phyloP scores from a whole-genome alignment of 139 green algal genomes.

The Micractinium sp. region DNA sequence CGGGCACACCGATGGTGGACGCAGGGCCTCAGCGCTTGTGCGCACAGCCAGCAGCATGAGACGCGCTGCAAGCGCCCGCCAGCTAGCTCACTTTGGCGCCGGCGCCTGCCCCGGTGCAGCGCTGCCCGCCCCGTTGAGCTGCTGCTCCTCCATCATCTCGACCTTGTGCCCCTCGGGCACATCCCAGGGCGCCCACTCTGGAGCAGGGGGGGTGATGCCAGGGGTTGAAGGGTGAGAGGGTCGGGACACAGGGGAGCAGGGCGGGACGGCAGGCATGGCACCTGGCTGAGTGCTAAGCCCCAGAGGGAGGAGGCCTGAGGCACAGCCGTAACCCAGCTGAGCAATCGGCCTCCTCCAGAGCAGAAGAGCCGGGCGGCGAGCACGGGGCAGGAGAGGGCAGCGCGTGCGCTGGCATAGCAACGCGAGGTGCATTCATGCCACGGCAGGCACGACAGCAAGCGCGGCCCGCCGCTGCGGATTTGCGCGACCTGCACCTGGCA shows the following conservation, averaged over 20 bases:
- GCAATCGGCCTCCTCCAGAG: no score
- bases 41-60: not conserved
- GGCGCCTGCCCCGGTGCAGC: not conserved
- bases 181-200: conserved; percentile 68
- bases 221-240: not conserved
- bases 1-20: no score
- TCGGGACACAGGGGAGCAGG: not conserved
- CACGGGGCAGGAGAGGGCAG: no score
- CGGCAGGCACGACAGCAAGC: no score
- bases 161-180: conserved; percentile 53
- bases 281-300: not conserved
- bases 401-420: no score
- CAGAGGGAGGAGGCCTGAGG: not conserved
- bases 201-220: not conserved
- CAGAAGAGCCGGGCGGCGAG: no score
- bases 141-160: conserved; percentile 33
- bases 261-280: no score
- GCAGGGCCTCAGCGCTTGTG: no score
- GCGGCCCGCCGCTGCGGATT: no score
- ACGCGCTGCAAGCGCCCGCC: not conserved
- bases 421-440: no score
- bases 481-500: no score
- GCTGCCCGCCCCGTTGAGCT: conserved; percentile 7
- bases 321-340: not conserved
- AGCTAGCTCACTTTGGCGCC: not conserved